phyloP scores from a whole-genome alignment of 768 basidiomycete species.

The Myochromella boudieri region DNA sequence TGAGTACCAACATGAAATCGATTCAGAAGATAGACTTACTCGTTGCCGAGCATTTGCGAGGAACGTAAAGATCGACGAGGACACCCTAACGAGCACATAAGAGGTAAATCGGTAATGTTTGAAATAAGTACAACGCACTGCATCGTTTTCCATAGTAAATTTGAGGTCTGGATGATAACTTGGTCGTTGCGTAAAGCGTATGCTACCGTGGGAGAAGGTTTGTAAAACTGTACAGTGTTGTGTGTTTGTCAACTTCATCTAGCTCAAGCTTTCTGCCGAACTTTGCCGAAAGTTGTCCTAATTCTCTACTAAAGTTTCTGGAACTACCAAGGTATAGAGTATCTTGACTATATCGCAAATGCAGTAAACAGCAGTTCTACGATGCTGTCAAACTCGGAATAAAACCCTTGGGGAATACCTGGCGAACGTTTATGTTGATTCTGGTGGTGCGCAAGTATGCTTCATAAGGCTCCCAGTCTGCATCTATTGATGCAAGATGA shows the following conservation, averaged over 20 bases:
- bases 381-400: slow-evolving; percentile 29
- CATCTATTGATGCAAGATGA: slow-evolving; percentile 43
- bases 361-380: too few species aligned
- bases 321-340: too few species aligned
- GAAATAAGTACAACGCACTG: slow-evolving; percentile 46
- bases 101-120: background rate
- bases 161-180: slow-evolving; percentile 19
- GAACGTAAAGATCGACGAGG: slow-evolving; percentile 99
- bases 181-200: slow-evolving; percentile 19
- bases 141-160: slow-evolving; percentile 83
- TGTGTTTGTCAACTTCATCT: slow-evolving; percentile 2
- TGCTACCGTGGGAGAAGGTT: slow-evolving; percentile 34
- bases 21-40: slow-evolving; percentile 55
- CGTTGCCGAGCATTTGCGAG: slow-evolving; percentile 98
- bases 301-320: too few species aligned
- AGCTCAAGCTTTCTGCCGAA: slow-evolving; percentile 4
- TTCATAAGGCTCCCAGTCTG: slow-evolving; percentile 61
- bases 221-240: slow-evolving; percentile 37
- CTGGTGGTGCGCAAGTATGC: slow-evolving; percentile 67
- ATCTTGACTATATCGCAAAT: too few species aligned
- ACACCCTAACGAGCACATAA: slow-evolving; percentile 61
- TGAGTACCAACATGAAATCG: slow-evolving; percentile 1
- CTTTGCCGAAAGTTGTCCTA: too few species aligned
- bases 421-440: slow-evolving; percentile 91
- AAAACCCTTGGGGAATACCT: slow-evolving; percentile 81